Evolutionary conservation across 306 rosid species (phyloP).

Genomic region (Cucumis hystrix): DNA sequence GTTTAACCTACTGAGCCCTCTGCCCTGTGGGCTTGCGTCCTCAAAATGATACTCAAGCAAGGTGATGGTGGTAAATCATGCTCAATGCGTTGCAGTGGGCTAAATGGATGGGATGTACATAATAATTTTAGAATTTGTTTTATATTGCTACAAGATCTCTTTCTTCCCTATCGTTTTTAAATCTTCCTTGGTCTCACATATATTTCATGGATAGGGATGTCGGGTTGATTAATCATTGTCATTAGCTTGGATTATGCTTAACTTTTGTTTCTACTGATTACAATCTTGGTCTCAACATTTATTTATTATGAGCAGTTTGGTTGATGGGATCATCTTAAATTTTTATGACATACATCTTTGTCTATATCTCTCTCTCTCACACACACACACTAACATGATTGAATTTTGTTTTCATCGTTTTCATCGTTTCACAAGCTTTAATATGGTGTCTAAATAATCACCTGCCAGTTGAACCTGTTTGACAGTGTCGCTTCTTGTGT

Average conservation of each 20-base stretch:
- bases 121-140: too few species aligned
- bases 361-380: too few species aligned
- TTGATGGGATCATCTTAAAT: background rate
- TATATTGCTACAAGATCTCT: background rate
- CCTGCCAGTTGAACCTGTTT: constrained; percentile 4
- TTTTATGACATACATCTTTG: background rate
- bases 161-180: background rate
- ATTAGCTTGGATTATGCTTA: background rate
- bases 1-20: background rate
- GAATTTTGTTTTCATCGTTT: background rate
- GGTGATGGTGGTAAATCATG: background rate
- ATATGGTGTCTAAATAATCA: background rate
- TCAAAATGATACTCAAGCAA: too few species aligned
- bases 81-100: background rate
- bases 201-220: background rate
- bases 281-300: background rate
- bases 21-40: background rate
- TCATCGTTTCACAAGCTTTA: background rate
- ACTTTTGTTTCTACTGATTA: background rate
- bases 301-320: background rate
- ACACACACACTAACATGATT: background rate
- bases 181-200: background rate
- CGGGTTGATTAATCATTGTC: background rate
- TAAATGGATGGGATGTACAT: background rate
- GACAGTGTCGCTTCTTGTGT: constrained; percentile 14